A percentile compares a stretch with the other conserved stretches of the same genome.
These are phyloP conservation scores for Acanthamoeba triangularis DNA, from an alignment of 208 protist genomes.

Conservation along the genomic window DNA sequence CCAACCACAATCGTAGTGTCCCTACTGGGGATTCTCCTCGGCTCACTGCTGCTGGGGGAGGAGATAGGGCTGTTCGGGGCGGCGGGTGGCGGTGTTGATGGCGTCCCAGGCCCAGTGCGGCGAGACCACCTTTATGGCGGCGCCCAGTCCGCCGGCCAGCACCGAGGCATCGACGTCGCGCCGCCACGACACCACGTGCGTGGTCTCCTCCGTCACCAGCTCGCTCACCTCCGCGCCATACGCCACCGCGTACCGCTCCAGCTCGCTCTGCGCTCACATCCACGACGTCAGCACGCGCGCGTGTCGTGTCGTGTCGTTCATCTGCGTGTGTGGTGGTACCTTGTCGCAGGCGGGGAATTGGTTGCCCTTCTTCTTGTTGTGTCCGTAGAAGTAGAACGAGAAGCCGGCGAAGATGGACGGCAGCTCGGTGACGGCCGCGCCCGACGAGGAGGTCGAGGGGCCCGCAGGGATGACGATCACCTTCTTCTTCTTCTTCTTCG, in stretches of 20 bases:
- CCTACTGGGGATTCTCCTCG: no score
- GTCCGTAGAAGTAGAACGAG: background rate
- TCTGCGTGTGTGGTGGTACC: background rate
- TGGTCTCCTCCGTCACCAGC: conserved; percentile 45
- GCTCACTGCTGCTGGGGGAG: no score
- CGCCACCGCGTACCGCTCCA: conserved; percentile 33
- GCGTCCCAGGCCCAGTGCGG: conserved; percentile 14
- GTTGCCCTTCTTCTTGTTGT: conserved; percentile 33
- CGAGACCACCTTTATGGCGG: background rate
- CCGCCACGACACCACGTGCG: conserved; percentile 46
- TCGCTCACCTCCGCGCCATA: conserved; percentile 14
- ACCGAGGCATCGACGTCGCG: background rate
- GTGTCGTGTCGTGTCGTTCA: background rate
- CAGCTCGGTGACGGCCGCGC: background rate
- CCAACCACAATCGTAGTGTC: no score
- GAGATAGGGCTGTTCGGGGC: conserved; percentile 31
- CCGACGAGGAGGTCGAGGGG: background rate
- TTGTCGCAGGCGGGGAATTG: background rate
- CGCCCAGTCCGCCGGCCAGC: background rate
- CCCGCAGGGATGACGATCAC: background rate
- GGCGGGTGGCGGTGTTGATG: conserved; percentile 44
- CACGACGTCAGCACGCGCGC: background rate
- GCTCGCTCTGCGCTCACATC: background rate
- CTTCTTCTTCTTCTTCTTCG: background rate
- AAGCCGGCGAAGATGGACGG: background rate